phyloP scores from a whole-genome alignment of 106 monocot species.

The Allium cepa region DNA sequence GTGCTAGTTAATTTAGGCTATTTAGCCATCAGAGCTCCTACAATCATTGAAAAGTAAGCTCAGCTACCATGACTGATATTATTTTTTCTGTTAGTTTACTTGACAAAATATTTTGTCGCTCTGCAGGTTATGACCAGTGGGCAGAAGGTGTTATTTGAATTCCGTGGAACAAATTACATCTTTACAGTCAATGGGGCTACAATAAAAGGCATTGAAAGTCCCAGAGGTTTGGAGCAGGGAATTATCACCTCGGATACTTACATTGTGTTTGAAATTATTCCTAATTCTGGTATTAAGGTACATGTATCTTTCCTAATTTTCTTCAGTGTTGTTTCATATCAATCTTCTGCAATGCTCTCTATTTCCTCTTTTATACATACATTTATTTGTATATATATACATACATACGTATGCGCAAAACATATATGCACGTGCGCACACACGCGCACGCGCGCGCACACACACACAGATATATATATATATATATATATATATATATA shows the following conservation, averaged over 20 bases:
- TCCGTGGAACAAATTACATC: constrained; percentile 71
- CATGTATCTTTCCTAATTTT: background rate
- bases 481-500: background rate
- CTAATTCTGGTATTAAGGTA: constrained; percentile 95
- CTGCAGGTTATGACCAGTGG: constrained; percentile 84
- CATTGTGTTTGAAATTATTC: constrained; percentile 76
- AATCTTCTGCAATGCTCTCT: background rate
- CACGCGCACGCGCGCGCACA: too few relatives aligned
- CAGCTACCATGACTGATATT: too few relatives aligned
- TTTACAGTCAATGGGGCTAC: constrained; percentile 85
- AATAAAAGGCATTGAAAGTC: constrained; percentile 65
- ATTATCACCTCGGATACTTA: constrained; percentile 73
- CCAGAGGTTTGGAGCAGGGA: constrained; percentile 58
- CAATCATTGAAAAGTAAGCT: too few relatives aligned
- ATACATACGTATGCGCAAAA: too few relatives aligned
- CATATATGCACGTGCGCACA: background rate
- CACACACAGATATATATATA: too few relatives aligned
- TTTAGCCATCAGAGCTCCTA: too few relatives aligned
- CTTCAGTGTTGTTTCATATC: background rate
- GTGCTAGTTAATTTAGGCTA: too few relatives aligned
- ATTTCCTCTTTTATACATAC: background rate
- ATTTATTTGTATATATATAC: too few relatives aligned
- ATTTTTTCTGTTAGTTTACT: too few relatives aligned
- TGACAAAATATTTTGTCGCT: too few relatives aligned
- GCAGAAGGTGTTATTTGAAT: constrained; percentile 77